These are phyloP conservation scores for Zychaea mexicana DNA, from an alignment of 371 early-diverging fungal species.

Conservation along the genomic window DNA sequence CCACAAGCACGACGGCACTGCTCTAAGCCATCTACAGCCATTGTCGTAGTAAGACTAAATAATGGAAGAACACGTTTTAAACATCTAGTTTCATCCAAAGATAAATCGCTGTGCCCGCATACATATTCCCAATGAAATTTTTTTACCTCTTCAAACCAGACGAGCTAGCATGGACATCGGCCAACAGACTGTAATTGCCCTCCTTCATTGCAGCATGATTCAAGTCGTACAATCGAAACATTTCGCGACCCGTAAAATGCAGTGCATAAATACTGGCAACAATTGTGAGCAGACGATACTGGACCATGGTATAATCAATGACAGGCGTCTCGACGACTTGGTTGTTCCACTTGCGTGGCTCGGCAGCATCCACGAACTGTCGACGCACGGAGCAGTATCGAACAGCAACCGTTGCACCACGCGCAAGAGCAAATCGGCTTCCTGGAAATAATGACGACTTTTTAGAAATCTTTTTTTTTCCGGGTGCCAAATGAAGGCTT, in stretches of 20 bases:
- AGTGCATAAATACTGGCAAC: conserved; percentile 76
- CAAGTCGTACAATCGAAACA: conserved; percentile 62
- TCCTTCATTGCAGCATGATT: conserved; percentile 59
- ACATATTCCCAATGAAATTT: background rate
- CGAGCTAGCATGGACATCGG: conserved; percentile 85
- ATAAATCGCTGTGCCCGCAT: too few relatives aligned
- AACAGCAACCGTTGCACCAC: conserved; percentile 46
- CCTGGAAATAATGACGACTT: conserved; percentile 21
- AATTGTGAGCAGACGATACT: conserved; percentile 72
- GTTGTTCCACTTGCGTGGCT: conserved; percentile 39
- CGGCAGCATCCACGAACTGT: conserved; percentile 53
- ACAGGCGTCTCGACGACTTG: conserved; percentile 68
- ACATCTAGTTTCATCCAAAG: background rate
- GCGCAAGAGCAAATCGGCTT: conserved; percentile 56
- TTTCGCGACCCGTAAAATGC: conserved; percentile 67
- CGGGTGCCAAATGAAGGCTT: too few relatives aligned
- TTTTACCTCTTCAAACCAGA: conserved; percentile 74
- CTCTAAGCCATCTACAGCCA: conserved; percentile 80
- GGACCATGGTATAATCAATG: conserved; percentile 77
- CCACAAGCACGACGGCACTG: conserved; percentile 75
- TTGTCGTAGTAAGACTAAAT: conserved; percentile 65
- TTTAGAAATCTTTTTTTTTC: background rate
- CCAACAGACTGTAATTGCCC: conserved; percentile 58
- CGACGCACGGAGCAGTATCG: conserved; percentile 56
- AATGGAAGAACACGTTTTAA: background rate